Percentiles rank a stretch among this genome's conserved stretches.
phyloP scores from a whole-genome alignment of 768 basidiomycete genomes.

The Phlebiopsis gigantea region DNA sequence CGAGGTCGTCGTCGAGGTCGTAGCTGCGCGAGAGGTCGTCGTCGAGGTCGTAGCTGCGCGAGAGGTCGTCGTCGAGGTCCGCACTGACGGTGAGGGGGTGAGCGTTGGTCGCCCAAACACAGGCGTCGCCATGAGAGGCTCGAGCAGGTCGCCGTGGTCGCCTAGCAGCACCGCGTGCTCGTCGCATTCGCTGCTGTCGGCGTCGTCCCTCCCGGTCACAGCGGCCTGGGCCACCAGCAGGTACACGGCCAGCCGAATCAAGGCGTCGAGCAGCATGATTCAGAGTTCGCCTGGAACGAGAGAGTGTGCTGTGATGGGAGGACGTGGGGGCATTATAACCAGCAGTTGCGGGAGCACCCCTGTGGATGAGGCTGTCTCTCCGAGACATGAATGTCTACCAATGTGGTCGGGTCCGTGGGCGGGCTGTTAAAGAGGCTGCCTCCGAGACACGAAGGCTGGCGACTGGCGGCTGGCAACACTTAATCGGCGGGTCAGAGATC shows the following conservation, averaged over 20 bases:
- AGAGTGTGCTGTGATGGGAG: not conserved
- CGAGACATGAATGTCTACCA: not conserved
- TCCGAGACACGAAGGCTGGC: not conserved
- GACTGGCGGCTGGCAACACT: too few relatives aligned
- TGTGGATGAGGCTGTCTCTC: not conserved
- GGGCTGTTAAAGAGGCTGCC: not conserved
- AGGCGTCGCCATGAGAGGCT: not conserved
- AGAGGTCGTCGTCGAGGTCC: not conserved
- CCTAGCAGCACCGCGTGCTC: not conserved
- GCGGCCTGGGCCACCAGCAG: not conserved
- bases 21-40: not conserved
- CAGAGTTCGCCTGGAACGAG: not conserved
- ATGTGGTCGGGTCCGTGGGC: not conserved
- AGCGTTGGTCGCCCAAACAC: not conserved
- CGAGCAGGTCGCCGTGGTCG: not conserved
- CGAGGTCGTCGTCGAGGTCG: not conserved
- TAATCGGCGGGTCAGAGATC: too few relatives aligned
- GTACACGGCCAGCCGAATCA: not conserved
- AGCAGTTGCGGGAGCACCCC: not conserved
- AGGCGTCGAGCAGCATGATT: not conserved
- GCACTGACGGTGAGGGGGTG: too few relatives aligned
- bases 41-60: not conserved
- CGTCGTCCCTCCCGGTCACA: not conserved
- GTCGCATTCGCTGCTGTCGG: not conserved
- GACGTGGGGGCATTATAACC: too few relatives aligned